These are phyloP conservation scores for Peniophora sp. DNA, from an alignment of 1,284 basidiomycete species.

Conservation along the genomic window DNA sequence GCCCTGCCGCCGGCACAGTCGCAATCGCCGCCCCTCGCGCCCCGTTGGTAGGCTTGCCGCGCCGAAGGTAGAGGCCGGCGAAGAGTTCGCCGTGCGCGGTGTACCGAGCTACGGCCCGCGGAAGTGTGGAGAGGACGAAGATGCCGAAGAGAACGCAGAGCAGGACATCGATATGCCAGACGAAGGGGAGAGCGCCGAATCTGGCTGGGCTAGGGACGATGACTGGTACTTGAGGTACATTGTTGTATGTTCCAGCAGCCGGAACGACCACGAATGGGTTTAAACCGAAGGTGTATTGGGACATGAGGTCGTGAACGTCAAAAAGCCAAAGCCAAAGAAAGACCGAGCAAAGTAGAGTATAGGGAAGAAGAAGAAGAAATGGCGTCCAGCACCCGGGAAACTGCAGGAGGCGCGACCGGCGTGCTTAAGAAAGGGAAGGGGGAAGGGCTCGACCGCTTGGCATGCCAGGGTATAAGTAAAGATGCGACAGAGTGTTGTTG, in stretches of 20 bases:
- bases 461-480: no score
- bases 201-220: neutral
- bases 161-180: neutral
- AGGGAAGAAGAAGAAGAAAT: neutral
- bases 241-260: neutral
- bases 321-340: neutral
- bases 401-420: neutral
- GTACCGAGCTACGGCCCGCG: neutral
- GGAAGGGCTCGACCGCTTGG: neutral
- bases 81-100: neutral
- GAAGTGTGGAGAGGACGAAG: neutral
- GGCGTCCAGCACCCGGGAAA: neutral
- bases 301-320: neutral
- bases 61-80: neutral
- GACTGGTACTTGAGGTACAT: neutral
- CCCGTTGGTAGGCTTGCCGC: neutral
- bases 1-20: neutral
- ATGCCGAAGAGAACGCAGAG: neutral
- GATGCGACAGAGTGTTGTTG: no score
- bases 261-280: neutral
- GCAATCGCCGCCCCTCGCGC: no score
- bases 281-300: neutral
- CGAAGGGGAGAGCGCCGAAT: neutral
- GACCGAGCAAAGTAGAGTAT: neutral
- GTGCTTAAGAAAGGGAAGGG: neutral